phyloP scores from a whole-genome alignment of 2,329 filamentous ascomycete genomes.

The Byssochlamys sp. region DNA sequence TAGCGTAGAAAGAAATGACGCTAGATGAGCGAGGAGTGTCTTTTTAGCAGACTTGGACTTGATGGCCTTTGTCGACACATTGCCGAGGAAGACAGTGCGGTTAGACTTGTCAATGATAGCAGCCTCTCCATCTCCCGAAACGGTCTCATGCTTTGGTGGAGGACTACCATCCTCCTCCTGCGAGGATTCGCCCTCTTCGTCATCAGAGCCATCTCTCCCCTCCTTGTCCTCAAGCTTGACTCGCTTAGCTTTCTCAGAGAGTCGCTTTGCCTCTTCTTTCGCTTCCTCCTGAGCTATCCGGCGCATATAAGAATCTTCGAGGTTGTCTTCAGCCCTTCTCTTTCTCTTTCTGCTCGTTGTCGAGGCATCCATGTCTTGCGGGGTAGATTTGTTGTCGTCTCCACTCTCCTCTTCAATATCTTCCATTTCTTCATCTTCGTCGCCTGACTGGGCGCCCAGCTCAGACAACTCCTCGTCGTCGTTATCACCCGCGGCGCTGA shows the following conservation, averaged over 20 bases:
- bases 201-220: slow-evolving; percentile 25
- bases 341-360: slow-evolving; percentile 43
- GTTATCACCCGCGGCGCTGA: slow-evolving; percentile 21
- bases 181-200: slow-evolving; percentile 19
- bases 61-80: slow-evolving; percentile 75
- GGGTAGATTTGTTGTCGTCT: slow-evolving; percentile 40
- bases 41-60: slow-evolving; percentile 74
- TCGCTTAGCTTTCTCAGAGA: slow-evolving; percentile 29
- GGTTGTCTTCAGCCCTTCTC: slow-evolving; percentile 40
- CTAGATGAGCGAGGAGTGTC: slow-evolving; percentile 63
- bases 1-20: slow-evolving; percentile 57
- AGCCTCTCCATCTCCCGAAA: slow-evolving; percentile 26
- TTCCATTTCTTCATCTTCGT: slow-evolving; percentile 31
- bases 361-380: slow-evolving; percentile 7
- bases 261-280: slow-evolving; percentile 26
- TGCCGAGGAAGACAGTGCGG: slow-evolving; percentile 85
- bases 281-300: slow-evolving; percentile 35
- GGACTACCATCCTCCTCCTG: slow-evolving; percentile 22
- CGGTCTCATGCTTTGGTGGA: slow-evolving; percentile 31
- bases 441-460: slow-evolving; percentile 17
- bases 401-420: slow-evolving; percentile 39
- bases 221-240: slow-evolving; percentile 33
- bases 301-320: slow-evolving; percentile 38
- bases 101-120: slow-evolving; percentile 70
- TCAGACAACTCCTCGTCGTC: slow-evolving; percentile 16